Conservation (phyloP, 805 yeast species). For the Maudiozyma pseudohumilis region DNA sequence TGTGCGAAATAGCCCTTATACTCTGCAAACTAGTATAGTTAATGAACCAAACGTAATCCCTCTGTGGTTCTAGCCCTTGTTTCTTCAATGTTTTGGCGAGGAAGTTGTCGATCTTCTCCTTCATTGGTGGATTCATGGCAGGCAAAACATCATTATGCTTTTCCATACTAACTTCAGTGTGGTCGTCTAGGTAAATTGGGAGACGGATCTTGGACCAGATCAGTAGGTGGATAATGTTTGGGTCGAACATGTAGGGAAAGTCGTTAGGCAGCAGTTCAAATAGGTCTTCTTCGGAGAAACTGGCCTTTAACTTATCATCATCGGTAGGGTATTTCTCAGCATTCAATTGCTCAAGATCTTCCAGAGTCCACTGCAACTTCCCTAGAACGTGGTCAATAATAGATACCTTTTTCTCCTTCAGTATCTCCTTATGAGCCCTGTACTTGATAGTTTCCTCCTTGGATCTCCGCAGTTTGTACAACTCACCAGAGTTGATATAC, state of each 20-base stretch:
- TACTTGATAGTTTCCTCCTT: slow-evolving; percentile 36
- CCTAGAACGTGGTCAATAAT: slow-evolving; percentile 42
- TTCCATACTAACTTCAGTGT: slow-evolving; percentile 28
- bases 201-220: slow-evolving; percentile 58
- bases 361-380: slow-evolving; percentile 42
- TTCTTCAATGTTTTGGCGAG: slow-evolving; percentile 37
- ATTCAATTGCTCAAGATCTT: slow-evolving; percentile 16
- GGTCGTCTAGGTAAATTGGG: slow-evolving; percentile 36
- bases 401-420: slow-evolving; percentile 30
- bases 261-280: slow-evolving; percentile 41
- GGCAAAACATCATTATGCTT: slow-evolving; percentile 16
- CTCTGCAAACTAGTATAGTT: slow-evolving; percentile 66
- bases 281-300: slow-evolving; percentile 26
- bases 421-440: slow-evolving; percentile 34
- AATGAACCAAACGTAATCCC: slow-evolving; percentile 53
- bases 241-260: slow-evolving; percentile 56
- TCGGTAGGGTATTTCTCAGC: slow-evolving; percentile 12
- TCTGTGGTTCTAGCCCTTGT: slow-evolving; percentile 20
- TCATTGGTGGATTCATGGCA: slow-evolving; percentile 34
- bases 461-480: slow-evolving; percentile 43
- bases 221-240: slow-evolving; percentile 45
- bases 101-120: slow-evolving; percentile 38
- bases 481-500: slow-evolving; percentile 33
- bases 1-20: slow-evolving; percentile 54
- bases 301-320: slow-evolving; percentile 15